Evolutionary conservation across 768 basidiomycete genomes (phyloP).

Genomic region (button mushroom (Agaricus bisporus)): DNA sequence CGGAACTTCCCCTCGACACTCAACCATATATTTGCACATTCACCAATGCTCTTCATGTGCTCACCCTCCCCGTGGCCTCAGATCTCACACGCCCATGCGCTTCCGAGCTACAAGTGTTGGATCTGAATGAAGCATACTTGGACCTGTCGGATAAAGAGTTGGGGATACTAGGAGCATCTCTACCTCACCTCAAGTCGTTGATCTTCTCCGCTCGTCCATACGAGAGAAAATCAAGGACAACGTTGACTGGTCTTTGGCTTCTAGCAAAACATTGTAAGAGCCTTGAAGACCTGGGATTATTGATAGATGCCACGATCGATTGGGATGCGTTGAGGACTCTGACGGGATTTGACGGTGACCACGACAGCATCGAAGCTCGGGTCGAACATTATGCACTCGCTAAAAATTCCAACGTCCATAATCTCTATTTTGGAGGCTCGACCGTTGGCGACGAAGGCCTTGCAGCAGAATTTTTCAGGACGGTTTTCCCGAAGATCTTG

Average conservation of each 20-base stretch:
- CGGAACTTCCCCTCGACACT: background rate
- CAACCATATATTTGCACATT: constrained; percentile 3
- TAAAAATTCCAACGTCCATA: background rate
- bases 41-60: background rate
- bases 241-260: constrained; percentile 2
- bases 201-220: background rate
- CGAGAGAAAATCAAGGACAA: background rate
- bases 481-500: background rate
- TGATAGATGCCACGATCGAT: background rate
- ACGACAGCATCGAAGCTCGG: background rate
- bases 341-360: background rate
- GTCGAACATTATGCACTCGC: background rate
- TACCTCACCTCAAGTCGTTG: background rate
- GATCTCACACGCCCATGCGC: background rate
- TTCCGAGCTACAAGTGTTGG: background rate
- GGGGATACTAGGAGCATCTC: background rate
- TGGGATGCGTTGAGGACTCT: background rate
- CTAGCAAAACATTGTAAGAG: background rate
- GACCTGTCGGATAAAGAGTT: constrained; percentile 1
- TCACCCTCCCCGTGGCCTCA: background rate
- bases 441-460: background rate
- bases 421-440: background rate
- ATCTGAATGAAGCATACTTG: background rate
- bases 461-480: background rate
- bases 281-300: background rate